A percentile compares a stretch with the other conserved stretches of the same genome.
These are phyloP conservation scores for Epithemia pelagica DNA, from an alignment of 108 stramenopile species.

Conservation along the genomic window DNA sequence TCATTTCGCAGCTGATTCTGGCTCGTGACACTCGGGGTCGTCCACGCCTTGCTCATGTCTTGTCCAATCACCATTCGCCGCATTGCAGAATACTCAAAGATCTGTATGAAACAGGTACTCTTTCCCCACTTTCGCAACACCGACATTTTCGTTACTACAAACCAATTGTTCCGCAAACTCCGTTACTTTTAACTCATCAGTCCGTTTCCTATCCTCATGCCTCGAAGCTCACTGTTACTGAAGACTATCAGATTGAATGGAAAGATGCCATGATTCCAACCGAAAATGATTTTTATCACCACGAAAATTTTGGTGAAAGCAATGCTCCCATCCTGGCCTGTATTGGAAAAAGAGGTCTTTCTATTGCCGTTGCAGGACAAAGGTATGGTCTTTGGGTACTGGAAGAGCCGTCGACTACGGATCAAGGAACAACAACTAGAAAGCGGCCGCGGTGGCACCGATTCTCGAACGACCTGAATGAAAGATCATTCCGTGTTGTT, in stretches of 20 bases:
- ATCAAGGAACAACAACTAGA: slow-evolving; percentile 1
- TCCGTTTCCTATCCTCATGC: slow-evolving; percentile 18
- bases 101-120: background rate
- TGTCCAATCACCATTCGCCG: background rate
- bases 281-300: slow-evolving; percentile 13
- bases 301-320: background rate
- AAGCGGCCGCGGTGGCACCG: slow-evolving; percentile 21
- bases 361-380: slow-evolving; percentile 24
- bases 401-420: background rate
- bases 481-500: slow-evolving; percentile 27
- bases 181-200: slow-evolving; percentile 16
- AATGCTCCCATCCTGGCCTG: background rate
- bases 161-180: background rate
- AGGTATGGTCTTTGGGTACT: slow-evolving; percentile 21
- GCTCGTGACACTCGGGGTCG: background rate
- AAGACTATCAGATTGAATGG: slow-evolving; percentile 21
- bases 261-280: slow-evolving; percentile 26
- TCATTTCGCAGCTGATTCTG: background rate
- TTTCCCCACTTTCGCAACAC: slow-evolving; percentile 10
- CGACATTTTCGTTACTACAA: slow-evolving; percentile 15
- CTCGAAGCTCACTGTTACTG: slow-evolving; percentile 1
- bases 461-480: slow-evolving; percentile 25
- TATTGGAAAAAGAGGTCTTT: slow-evolving; percentile 5
- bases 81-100: background rate
- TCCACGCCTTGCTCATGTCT: background rate